Percentiles rank a stretch among this genome's conserved stretches.
These are phyloP conservation scores for Orbilia javanica DNA, from an alignment of 2,329 filamentous ascomycete species.

Conservation along the genomic window DNA sequence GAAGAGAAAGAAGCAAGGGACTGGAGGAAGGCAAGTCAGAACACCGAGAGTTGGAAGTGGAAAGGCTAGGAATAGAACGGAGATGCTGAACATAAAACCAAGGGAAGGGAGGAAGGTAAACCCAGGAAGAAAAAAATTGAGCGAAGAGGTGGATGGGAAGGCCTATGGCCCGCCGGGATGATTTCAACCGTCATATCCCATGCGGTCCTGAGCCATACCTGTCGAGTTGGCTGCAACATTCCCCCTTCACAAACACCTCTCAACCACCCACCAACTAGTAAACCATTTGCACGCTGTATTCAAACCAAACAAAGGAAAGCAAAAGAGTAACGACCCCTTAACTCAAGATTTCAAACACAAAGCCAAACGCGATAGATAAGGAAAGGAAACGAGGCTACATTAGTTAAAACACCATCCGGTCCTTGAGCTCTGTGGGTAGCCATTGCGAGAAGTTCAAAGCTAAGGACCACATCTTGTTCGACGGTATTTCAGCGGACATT, in stretches of 20 bases:
- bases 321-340: conserved; percentile 9
- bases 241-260: neutral
- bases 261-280: neutral
- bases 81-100: conserved; percentile 9
- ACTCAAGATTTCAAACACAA: neutral
- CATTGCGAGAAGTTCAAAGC: neutral
- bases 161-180: neutral
- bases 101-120: neutral
- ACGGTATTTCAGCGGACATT: conserved; percentile 69
- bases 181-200: neutral
- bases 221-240: neutral
- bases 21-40: conserved; percentile 12
- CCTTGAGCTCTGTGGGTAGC: neutral
- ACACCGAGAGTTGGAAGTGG: conserved; percentile 4
- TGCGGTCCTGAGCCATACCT: neutral
- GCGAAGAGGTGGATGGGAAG: neutral
- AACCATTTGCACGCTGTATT: conserved; percentile 26
- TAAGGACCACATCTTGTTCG: neutral
- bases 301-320: conserved; percentile 30
- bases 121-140: neutral
- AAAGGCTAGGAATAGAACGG: conserved; percentile 1
- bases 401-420: neutral
- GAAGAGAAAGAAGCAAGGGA: conserved; percentile 4
- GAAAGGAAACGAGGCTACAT: neutral
- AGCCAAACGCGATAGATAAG: conserved; percentile 5